Evolutionary conservation across 2,329 filamentous ascomycete species (phyloP), one percentile per base, ranked within the genome.

Genomic region (Scorias spongiosa): DNA sequence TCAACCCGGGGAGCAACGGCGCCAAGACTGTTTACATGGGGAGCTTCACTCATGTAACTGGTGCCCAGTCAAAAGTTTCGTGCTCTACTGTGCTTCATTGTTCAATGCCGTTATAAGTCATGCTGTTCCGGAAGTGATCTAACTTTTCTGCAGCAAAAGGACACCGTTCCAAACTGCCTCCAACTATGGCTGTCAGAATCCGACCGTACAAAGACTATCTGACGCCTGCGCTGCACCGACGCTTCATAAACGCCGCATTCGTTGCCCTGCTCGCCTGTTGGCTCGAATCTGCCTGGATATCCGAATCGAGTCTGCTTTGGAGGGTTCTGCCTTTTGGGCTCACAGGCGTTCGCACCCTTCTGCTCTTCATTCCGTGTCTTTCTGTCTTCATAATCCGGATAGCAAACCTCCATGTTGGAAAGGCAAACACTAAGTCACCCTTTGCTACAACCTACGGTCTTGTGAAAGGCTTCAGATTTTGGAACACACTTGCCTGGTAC

Each of bases 161-260:
- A 26, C 20, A 7, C 20, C 20, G 20, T 26, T 7, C 32, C 32
- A 36, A 15, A 36, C 12, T 5, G 11, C 32, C 32, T 12, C 32
- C 11, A 12, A 36, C 12, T 5, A 36, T 36, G 32, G 32, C 32
- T 12, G 32, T 15, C 32, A 36, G 29, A 40, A 59, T 71, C 67
- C 66, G 77, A 69, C 71, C 74, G 62, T 93, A 94, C 66, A 82
- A 86, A 70, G 85, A 94, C 67, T 93, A 93, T 63, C 68, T 95
- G 53, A 93, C 89, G 48, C 88, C 89, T 41, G 80, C 83, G 42
- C 70, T 95, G 50, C 89, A 96, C 63, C 75, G 84, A 56, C 78
- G 87, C 56, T 96, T 95, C 65, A 81, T 82, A 41, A 80, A 79
- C 49, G 86, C 85, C 10, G 81, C 82, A 40, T 72, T 75, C 11